Evolutionary conservation across 2,329 filamentous ascomycete genomes (phyloP), one percentile per base, ranked within the genome.

Genomic region (Claviceps africana): DNA sequence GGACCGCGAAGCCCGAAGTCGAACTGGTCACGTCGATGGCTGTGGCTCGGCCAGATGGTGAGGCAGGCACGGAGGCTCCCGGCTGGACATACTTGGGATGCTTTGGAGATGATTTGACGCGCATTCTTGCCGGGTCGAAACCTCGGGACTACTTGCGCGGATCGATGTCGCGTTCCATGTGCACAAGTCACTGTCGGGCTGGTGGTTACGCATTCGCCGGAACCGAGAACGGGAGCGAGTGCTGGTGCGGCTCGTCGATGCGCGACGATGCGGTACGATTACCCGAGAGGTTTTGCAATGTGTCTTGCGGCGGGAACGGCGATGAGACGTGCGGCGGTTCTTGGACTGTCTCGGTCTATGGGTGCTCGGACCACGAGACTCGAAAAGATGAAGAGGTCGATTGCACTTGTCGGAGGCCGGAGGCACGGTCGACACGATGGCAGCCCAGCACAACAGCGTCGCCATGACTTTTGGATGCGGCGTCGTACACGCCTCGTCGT

Each of bases 171-270:
- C 67, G 76, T 4, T 65, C 70, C 52, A 67, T 60, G 47, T 81
- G 77, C 57, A 64, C 76, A 47, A 60, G 67, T 19, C 73, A 70
- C 60, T 81, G 77, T 62, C 59, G 59, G 3, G 58, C 56, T 15
- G 62, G 63, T 11, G 68, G 68, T 4, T 73, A 68, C 56, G 55
- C 56, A 2, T 70, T 73, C 54, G 75, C 75, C 5, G 76, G 76
- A 6, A 65, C 76, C 0, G 74, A 79, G 59, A 73, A 72, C 55
- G 66, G 65, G 8, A 61, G 63, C 21, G 72, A 79, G 57, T 80
- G 77, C 60, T 80, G 72, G 66, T 81, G 75, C 56, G 72, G 68
- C 35, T 56, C 57, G 11, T 54, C 54, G 3, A 59, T 64, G 35
- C 59, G 55, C 4, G 56, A 56, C 47, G 57, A 60, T 47, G 56